Evolutionary conservation across 1,284 basidiomycete genomes (phyloP), one percentile per base, ranked within the genome.

Genomic region (Chalciporus sp.): DNA sequence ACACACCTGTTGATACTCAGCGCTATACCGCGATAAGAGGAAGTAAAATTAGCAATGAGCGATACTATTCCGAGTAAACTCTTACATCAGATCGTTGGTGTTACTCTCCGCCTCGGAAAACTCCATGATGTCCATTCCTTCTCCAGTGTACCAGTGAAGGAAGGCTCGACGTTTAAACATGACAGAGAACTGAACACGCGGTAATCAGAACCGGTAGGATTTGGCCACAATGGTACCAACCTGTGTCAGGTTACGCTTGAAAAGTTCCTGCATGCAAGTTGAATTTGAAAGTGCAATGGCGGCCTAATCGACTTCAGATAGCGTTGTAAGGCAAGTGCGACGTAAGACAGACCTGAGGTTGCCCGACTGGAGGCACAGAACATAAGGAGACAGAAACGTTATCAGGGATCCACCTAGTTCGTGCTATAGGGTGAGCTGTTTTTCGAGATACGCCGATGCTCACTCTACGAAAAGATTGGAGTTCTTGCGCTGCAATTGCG

Each of bases 111-210:
- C 90, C 70, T 96, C 94, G 1, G 90, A 85, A 73, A 97, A 95
- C 73, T 96, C 94, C 90, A 95, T 89, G 47, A 84, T 72, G 69
- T 94, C 92, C 94, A 94, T 94, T 51, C 94, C 94, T 71, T 95
- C 93, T 23, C 85, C 89, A 17, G 88, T 91, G 73, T 94, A 95
- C 90, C 93, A 95, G 71, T 96, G 93, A 55, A 94, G 74, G 80
- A 91, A 96, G 3, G 94, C 94, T 49, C 81, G 78, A 43, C 93
- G 83, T 69, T 88, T 90, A 75, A 84, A 95, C 89, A 94, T 93
- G 4, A 79, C 74, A 1, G 81, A 60, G 75, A 94, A 95, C 84
- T 95, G 58, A 43, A n/a, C 4, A 4, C 7, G 1, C 10, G 31
- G 9, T 2, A 7, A 17, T 57, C 23, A 49, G 47, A 43, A 27